Conservation (phyloP, 2,329 filamentous ascomycete species). For the Fusarium bactridioides region DNA sequence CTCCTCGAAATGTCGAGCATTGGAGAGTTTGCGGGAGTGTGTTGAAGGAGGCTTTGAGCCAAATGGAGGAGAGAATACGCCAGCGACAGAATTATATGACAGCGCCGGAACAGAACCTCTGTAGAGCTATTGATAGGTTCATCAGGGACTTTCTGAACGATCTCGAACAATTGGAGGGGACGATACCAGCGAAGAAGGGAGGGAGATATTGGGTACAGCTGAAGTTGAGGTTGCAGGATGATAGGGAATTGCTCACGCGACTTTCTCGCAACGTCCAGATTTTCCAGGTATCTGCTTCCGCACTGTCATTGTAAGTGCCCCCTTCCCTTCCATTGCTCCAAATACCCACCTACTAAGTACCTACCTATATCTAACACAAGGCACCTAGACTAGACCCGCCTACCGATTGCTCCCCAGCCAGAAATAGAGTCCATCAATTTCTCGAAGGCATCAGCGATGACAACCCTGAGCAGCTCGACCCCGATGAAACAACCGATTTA, state of each 20-base stretch:
- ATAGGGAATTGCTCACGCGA: not conserved
- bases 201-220: not conserved
- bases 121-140: not conserved
- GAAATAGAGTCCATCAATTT: not conserved
- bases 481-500: not conserved
- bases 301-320: not conserved
- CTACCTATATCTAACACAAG: not conserved
- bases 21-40: slow-evolving; percentile 3
- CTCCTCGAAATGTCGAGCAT: not conserved
- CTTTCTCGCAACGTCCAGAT: slow-evolving; percentile 12
- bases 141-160: not conserved
- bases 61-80: slow-evolving; percentile 4
- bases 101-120: slow-evolving; percentile 1
- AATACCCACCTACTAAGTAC: too few species aligned
- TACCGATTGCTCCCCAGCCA: not conserved
- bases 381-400: not conserved
- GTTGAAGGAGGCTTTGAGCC: not conserved
- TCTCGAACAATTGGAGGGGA: not conserved
- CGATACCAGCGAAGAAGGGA: not conserved
- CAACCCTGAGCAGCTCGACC: not conserved
- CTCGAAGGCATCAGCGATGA: not conserved
- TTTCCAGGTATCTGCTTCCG: slow-evolving; percentile 5
- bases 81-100: not conserved
- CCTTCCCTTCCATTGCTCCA: too few species aligned
- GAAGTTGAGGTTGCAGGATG: not conserved